Base-by-base conservation (phyloP, 2,329 filamentous ascomycete genomes). In the Scorias spongiosa region DNA sequence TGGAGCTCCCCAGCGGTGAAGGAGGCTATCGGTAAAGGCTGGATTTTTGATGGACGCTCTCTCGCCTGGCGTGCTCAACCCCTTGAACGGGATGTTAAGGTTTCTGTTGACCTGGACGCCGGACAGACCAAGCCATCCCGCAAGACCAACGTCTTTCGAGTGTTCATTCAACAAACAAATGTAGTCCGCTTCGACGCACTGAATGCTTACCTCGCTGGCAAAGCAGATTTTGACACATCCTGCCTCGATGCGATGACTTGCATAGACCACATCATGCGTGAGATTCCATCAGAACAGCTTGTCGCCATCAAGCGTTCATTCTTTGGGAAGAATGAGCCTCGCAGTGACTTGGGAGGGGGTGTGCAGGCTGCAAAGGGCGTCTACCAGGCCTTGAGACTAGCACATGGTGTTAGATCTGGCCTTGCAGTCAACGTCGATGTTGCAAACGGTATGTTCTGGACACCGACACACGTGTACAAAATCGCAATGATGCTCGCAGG, bases 401-500 rank as follows among this genome's bases (percentile, higher is more conserved):
- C 80, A 40, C 72, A 84, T 55, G 47, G 66, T 60, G 32, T 15
- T 36, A 50, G 58, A 29, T 63, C 67, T 1, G 71, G 75, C 29
- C 70, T 96, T 5, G 77, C 83, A 0, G 67, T 98, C 58, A 96
- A 95, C 53, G 78, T 93, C 10, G 89, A 98, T 55, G 82, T 94
- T 28, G 81, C 88, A 45, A 94, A 96, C 57, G 84, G 85, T 0
- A 84, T 83, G 10, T 98, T 98, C 66, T 96, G 84, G 81, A 71
- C 68, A 32, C 47, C 61, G 1, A 58, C 62, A 28, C 59, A 63
- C 36, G 47, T 70, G 11, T 51, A 55, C 12, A 51, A 57, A 15
- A 54, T 61, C 42, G 63, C 61, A 38, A 47, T 60, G 1, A 57
- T 62, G 45, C 49, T 60, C 36, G 52, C 47, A 41, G 53, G 49